Base-by-base conservation (phyloP, 225 moss, liverwort and hornwort genomes). In the Anthoceros angustus region DNA sequence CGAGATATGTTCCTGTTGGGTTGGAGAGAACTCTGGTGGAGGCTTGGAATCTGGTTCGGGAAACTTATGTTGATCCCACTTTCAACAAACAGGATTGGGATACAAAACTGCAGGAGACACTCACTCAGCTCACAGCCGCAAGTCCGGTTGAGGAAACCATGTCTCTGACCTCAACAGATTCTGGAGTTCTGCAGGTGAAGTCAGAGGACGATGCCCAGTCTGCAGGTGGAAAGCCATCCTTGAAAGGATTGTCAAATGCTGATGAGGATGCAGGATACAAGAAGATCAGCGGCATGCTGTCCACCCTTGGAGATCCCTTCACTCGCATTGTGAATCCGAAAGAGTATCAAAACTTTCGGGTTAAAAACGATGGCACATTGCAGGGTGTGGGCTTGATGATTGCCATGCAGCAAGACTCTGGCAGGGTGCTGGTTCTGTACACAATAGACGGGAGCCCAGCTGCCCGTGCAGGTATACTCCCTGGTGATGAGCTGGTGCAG, bases 81-180 rank as follows among this genome's bases (percentile, higher is more conserved):
- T 98, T 89, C 78, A 98, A 98, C 42, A 76, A 92, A 62, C 95
- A 98, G 82, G 92, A 98, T 74, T 98, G 95, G 95, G 92, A 98
- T 71, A 68, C 79, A 61, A 85, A 79, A 73, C 78, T 98, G 50
- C 78, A 86, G 69, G 79, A 87, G 65, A 77, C 80, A 70, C 67
- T 98, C 71, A 3, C 14, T 55, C 55, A 55, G 23, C 55, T 55
- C 23, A 23, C 55, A 18, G 55, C 55, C 23, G 23, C 18, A 15
- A 55, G 16, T 23, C 5, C 1, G 8, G 55, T 55, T 9, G n/a
- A 55, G 32, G 32, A 32, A 32, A 32, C 32, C 32, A 32, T 4
- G n/a, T 55, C 55, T 55, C 8, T 55, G 55, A 15, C 55, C 1
- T 20, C 55, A 15, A 55, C 55, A 55, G 55, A 55, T 23, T 15